Evolutionary conservation across 2,329 filamentous ascomycete genomes (phyloP), one percentile per base, ranked within the genome.

Genomic region (Calonectria pteridis): DNA sequence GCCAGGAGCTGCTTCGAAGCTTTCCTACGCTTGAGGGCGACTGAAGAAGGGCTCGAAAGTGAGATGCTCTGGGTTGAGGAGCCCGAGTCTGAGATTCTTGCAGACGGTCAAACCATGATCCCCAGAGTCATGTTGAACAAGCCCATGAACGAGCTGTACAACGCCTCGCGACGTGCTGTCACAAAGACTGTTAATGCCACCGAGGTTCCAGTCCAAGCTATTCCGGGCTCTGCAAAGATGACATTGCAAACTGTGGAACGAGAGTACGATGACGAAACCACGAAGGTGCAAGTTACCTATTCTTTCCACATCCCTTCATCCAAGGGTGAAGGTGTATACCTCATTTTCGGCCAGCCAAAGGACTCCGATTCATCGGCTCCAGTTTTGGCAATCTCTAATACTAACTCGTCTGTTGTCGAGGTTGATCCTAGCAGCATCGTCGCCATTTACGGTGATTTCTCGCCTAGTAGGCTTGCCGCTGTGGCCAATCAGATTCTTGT

Each of bases 61-160:
- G 43, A 66, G 5, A 71, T 71, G 40, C 49, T 75, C 9, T 75
- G 73, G 73, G 64, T 67, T 2, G 53, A 67, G n/a, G 73, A 75
- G 49, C 58, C 66, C 6, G 73, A 75, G 35, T 50, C 66, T 40
- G 64, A 68, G 58, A 68, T 73, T 53, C 69, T 73, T n/a, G 66
- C 62, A 13, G 67, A 75, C 28, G 70, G 71, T 9, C 64, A 72
- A 35, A 70, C 51, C 29, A 55, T 70, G 62, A 70, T 73, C 51
- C 73, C 73, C 20, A 46, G 73, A 65, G 68, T 72, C 23, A 50
- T 67, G 53, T 50, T 67, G 23, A 71, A 70, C 46, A 66, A 67
- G 37, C n/a, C 53, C n/a, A 46, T 71, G 62, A 73, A 73, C 51
- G 71, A 73, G 28, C 9, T 67, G 29, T 71, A 71, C 43, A 73